A percentile compares a stretch with the other conserved stretches of the same genome.
Conservation (phyloP, 257 asterid species). For the Echites panduratus region DNA sequence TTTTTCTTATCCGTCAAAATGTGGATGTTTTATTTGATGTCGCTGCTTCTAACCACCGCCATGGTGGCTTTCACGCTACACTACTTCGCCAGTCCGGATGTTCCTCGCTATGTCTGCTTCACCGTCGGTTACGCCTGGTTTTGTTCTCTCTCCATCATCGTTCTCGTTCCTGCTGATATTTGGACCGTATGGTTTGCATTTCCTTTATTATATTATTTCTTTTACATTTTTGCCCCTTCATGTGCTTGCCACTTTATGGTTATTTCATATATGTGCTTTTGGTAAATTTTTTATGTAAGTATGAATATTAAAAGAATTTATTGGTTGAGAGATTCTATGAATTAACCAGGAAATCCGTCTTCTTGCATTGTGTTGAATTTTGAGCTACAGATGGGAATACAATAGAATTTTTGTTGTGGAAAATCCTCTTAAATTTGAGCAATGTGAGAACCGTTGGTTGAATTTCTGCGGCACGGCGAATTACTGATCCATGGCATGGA, state of each 20-base stretch:
- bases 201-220: not conserved
- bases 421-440: no score
- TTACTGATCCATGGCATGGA: not conserved
- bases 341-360: no score
- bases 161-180: conserved; percentile 77
- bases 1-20: conserved; percentile 22
- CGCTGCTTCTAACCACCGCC: conserved; percentile 66
- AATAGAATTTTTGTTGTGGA: no score
- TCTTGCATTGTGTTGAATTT: no score
- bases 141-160: conserved; percentile 62
- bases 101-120: conserved; percentile 51
- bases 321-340: not conserved
- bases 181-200: conserved; percentile 52
- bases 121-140: conserved; percentile 83
- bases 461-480: not conserved
- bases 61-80: conserved; percentile 59
- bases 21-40: conserved; percentile 68
- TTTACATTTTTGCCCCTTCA: not conserved
- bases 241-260: not conserved
- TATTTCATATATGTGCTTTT: not conserved
- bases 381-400: no score
- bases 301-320: not conserved
- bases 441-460: not conserved
- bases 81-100: conserved; percentile 72
- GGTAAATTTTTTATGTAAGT: not conserved